Conservation (phyloP, 768 basidiomycete species). For the Trametes punicea region DNA sequence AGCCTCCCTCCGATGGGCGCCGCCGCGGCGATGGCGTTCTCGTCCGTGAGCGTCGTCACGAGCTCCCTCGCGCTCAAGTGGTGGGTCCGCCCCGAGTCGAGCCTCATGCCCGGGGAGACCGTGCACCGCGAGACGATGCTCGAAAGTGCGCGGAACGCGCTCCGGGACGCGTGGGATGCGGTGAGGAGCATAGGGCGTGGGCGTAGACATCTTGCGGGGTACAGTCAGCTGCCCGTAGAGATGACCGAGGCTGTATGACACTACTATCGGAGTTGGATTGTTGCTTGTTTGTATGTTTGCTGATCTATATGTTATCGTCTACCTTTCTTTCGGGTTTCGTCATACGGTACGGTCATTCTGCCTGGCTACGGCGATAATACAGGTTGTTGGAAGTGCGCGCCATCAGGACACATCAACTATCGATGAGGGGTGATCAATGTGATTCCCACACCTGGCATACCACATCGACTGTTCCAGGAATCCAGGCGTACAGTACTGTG, state of each 20-base stretch:
- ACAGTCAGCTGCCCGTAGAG: conserved; percentile 71
- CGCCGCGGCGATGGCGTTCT: conserved; percentile 98
- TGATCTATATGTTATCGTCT: not conserved
- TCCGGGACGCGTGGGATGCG: conserved; percentile 43
- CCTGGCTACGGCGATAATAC: too few species aligned
- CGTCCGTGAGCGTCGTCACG: conserved; percentile 91
- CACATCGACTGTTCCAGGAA: too few species aligned
- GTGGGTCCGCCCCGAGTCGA: conserved; percentile 72
- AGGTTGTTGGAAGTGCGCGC: too few species aligned
- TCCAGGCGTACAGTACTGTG: not conserved
- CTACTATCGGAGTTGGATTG: not conserved
- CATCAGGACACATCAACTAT: too few species aligned
- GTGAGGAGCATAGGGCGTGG: conserved; percentile 41
- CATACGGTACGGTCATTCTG: too few species aligned
- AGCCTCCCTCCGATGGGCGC: conserved; percentile 98
- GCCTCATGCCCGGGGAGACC: conserved; percentile 65
- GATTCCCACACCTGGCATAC: too few species aligned
- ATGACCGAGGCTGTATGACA: conserved; percentile 28
- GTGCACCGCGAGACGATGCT: conserved; percentile 35
- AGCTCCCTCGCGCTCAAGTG: conserved; percentile 83
- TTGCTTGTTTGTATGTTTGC: not conserved
- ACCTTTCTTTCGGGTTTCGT: not conserved
- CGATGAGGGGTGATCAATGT: too few species aligned
- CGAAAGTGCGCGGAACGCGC: conserved; percentile 40
- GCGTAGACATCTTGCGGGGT: conserved; percentile 46